phyloP scores from a whole-genome alignment of 441 rosid genomes.

The Raphanus hybrid region DNA sequence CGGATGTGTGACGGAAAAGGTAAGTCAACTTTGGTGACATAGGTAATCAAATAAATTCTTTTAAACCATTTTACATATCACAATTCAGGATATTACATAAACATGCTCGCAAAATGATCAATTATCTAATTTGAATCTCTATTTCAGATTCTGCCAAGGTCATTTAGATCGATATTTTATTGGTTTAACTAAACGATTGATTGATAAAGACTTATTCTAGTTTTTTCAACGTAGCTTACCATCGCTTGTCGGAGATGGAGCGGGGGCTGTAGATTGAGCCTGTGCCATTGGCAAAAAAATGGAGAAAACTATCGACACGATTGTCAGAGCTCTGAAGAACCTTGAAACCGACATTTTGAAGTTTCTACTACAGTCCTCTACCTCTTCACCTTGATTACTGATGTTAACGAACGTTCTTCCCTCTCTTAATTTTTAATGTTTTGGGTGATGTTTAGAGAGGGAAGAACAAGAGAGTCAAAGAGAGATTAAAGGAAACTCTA shows the following conservation, averaged over 20 bases:
- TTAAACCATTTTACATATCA: too few species aligned
- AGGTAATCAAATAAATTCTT: too few species aligned
- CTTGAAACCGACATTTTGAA: conserved; percentile 55
- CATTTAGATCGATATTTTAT: neutral
- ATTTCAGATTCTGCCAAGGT: neutral
- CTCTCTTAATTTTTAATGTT: conserved; percentile 23
- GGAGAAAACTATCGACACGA: conserved; percentile 46
- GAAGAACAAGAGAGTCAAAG: conserved; percentile 32
- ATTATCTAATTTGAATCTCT: neutral
- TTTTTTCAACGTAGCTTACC: conserved; percentile 47
- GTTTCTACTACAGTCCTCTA: neutral
- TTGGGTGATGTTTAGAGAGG: conserved; percentile 32
- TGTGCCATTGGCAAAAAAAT: conserved; percentile 54
- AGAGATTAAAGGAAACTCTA: conserved; percentile 6
- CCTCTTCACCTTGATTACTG: neutral
- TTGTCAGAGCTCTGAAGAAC: conserved; percentile 45
- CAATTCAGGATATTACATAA: too few species aligned
- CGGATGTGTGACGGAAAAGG: too few species aligned
- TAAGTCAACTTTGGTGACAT: too few species aligned
- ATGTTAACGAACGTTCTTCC: conserved; percentile 19
- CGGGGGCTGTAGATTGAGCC: conserved; percentile 67
- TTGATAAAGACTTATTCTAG: neutral
- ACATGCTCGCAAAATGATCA: neutral
- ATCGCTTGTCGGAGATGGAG: conserved; percentile 82
- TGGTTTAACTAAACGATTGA: conserved; percentile 1